Evolutionary conservation across 2,329 filamentous ascomycete species (phyloP).

Genomic region (Coniella lustricola): DNA sequence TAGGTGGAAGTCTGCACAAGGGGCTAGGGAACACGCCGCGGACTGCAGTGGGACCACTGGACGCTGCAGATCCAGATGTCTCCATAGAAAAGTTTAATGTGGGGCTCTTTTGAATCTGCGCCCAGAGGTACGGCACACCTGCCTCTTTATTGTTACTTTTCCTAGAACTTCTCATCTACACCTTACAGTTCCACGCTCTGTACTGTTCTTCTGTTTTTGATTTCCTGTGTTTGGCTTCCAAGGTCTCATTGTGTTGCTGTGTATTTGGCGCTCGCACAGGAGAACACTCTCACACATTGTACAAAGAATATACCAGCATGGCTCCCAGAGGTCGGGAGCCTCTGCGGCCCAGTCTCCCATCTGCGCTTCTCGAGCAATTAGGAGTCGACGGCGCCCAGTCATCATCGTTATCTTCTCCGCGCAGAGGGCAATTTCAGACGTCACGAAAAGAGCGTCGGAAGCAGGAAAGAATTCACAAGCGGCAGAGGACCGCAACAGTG

Average conservation of each 20-base stretch:
- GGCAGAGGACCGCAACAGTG: constrained; percentile 25
- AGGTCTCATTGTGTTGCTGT: too few relatives aligned
- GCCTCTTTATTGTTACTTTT: neutral
- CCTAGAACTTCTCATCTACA: neutral
- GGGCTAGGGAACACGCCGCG: neutral
- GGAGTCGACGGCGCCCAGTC: constrained; percentile 19
- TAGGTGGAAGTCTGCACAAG: neutral
- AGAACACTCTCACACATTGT: too few relatives aligned
- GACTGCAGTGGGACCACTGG: neutral
- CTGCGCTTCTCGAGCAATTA: constrained; percentile 37
- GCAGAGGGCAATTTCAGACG: constrained; percentile 16
- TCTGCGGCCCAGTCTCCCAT: constrained; percentile 32
- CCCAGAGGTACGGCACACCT: too few relatives aligned
- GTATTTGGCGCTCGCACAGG: too few relatives aligned
- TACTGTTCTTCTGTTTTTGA: neutral
- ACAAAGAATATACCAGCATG: neutral
- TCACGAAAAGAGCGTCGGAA: constrained; percentile 60
- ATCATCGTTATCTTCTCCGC: constrained; percentile 13
- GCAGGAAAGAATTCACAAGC: constrained; percentile 53
- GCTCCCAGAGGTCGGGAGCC: constrained; percentile 5
- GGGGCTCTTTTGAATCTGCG: neutral
- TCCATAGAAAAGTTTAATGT: constrained; percentile 5
- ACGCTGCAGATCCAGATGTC: neutral
- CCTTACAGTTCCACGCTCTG: neutral
- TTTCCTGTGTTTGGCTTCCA: too few relatives aligned